Evolutionary conservation across 2,329 filamentous ascomycete genomes (phyloP).

Genomic region (Ceratocystis ficicola): DNA sequence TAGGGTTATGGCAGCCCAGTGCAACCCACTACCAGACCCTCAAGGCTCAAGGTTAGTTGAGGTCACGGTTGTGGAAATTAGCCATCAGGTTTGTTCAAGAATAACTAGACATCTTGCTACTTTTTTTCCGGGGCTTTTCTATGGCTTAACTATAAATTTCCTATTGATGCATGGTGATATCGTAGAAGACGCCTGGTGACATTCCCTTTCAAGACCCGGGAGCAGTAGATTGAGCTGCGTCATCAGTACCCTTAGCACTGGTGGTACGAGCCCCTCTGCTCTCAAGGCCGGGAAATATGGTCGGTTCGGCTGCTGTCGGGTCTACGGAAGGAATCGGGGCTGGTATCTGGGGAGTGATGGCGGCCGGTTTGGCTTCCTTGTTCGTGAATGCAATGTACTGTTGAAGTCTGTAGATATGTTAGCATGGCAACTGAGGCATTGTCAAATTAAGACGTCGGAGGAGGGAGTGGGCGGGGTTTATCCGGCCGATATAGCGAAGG

Average conservation of each 20-base stretch:
- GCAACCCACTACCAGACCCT: too few relatives aligned
- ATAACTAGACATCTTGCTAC: too few relatives aligned
- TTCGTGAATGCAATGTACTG: constrained; percentile 22
- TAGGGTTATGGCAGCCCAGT: neutral
- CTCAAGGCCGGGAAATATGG: constrained; percentile 60
- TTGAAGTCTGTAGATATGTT: constrained; percentile 16
- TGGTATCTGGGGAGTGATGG: neutral
- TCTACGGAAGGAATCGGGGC: neutral
- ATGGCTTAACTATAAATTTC: neutral
- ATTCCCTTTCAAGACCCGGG: neutral
- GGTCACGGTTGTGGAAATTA: too few relatives aligned
- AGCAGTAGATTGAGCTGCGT: neutral
- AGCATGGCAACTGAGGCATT: neutral
- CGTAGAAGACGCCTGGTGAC: neutral
- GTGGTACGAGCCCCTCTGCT: constrained; percentile 37
- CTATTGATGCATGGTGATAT: neutral
- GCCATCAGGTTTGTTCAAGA: too few relatives aligned
- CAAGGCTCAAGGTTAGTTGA: too few relatives aligned
- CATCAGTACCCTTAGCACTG: constrained; percentile 27
- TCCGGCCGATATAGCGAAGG: neutral
- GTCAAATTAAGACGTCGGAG: neutral
- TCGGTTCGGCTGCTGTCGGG: constrained; percentile 39
- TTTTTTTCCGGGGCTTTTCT: neutral
- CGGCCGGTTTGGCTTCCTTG: neutral
- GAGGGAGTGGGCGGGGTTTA: neutral